Evolutionary conservation across 768 basidiomycete species (phyloP).

Genomic region (Amanita pallidorosea): DNA sequence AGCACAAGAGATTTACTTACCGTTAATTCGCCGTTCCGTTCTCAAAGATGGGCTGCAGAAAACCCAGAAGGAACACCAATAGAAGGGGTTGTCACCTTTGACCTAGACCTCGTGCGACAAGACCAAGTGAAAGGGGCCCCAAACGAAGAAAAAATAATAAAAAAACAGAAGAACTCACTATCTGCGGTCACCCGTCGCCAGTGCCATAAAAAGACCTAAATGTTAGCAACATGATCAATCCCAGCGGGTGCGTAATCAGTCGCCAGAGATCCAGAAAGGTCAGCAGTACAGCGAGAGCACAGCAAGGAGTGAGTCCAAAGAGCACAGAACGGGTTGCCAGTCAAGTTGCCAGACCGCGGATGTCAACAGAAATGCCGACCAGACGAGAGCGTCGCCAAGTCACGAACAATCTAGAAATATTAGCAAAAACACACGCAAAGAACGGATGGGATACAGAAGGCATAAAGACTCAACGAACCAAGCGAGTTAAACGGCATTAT

Average conservation of each 20-base stretch:
- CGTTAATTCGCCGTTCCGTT: too few relatives aligned
- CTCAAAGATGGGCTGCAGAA: too few relatives aligned
- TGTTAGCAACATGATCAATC: not conserved
- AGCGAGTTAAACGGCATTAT: too few relatives aligned
- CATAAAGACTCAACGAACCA: too few relatives aligned
- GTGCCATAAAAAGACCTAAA: not conserved
- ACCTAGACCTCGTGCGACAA: not conserved
- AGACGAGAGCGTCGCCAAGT: not conserved
- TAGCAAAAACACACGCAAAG: too few relatives aligned
- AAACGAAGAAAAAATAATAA: not conserved
- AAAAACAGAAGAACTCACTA: not conserved
- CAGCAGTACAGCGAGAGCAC: too few relatives aligned
- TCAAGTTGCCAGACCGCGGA: not conserved
- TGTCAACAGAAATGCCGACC: not conserved
- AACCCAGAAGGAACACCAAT: too few relatives aligned
- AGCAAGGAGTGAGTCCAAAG: too few relatives aligned
- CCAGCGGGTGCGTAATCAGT: not conserved
- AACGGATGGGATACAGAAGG: too few relatives aligned
- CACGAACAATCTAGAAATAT: not conserved
- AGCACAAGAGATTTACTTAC: not conserved
- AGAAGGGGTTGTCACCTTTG: too few relatives aligned
- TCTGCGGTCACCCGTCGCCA: not conserved
- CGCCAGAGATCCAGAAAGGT: not conserved
- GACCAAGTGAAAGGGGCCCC: not conserved
- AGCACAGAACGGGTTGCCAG: too few relatives aligned